A percentile compares a stretch with the other conserved stretches of the same genome.
phyloP scores from a whole-genome alignment of 2,329 filamentous ascomycete species.

The Fusarium metavorans region DNA sequence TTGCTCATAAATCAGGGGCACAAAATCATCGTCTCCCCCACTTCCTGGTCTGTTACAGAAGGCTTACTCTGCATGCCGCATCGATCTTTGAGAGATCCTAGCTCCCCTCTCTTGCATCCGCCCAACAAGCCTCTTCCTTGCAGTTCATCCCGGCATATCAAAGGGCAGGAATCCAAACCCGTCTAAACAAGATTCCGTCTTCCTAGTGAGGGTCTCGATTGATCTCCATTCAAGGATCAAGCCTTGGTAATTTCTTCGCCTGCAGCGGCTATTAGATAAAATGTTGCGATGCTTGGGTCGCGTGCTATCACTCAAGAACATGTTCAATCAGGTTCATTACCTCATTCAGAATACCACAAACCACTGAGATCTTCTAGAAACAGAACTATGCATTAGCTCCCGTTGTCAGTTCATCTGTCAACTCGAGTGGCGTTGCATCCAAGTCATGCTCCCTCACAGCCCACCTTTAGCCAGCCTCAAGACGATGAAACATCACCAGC shows the following conservation, averaged over 20 bases:
- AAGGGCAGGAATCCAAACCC: not conserved
- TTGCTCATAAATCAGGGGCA: not conserved
- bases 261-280: not conserved
- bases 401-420: not conserved
- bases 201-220: not conserved
- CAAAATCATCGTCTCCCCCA: not conserved
- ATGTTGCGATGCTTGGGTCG: not conserved
- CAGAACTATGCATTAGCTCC: not conserved
- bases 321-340: not conserved
- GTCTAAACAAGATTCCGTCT: not conserved
- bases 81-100: slow-evolving; percentile 4
- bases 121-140: not conserved
- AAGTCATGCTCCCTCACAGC: not conserved
- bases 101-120: not conserved
- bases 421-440: not conserved
- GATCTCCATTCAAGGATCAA: not conserved
- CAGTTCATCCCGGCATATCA: not conserved
- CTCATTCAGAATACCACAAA: not conserved
- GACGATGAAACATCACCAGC: slow-evolving; percentile 1
- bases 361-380: too few relatives aligned
- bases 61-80: slow-evolving; percentile 4
- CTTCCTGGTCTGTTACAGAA: slow-evolving; percentile 6
- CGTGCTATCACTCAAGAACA: not conserved
- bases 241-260: not conserved
- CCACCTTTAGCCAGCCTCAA: not conserved